These are phyloP conservation scores for Solanum pimpinellifolium DNA, from an alignment of 257 asterid genomes.

Conservation along the genomic window DNA sequence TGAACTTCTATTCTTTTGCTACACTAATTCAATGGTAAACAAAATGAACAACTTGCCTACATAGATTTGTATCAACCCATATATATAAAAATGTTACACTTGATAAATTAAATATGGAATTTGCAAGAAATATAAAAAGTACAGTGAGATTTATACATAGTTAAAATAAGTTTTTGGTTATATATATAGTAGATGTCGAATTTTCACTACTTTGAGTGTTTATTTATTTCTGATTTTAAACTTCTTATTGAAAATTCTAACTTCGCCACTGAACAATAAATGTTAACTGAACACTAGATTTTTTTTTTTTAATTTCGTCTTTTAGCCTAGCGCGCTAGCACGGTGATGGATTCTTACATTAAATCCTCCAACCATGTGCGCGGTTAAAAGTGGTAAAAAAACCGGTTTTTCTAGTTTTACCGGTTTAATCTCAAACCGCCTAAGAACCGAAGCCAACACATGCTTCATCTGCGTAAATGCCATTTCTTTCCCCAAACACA, in stretches of 20 bases:
- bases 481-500: conserved; percentile 13
- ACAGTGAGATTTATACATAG: too few relatives aligned
- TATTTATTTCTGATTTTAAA: too few relatives aligned
- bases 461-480: conserved; percentile 7
- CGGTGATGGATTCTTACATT: conserved; percentile 14
- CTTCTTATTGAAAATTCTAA: accelerated
- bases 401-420: conserved; percentile 21
- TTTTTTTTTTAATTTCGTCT: too few relatives aligned
- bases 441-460: conserved; percentile 12
- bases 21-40: background rate
- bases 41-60: background rate
- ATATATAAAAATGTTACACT: too few relatives aligned
- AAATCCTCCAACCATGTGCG: conserved; percentile 56
- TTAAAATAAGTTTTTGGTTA: too few relatives aligned
- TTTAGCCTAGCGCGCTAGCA: background rate
- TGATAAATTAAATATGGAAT: too few relatives aligned
- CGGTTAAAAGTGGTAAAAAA: conserved; percentile 44
- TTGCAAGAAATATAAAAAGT: background rate
- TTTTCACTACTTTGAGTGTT: too few relatives aligned
- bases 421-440: conserved; percentile 38
- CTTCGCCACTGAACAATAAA: background rate
- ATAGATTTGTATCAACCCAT: too few relatives aligned
- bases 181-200: too few relatives aligned
- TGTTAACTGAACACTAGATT: background rate
- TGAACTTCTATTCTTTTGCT: background rate